Conservation (phyloP, 1,284 basidiomycete genomes). For the Rhodotorula sp. region DNA sequence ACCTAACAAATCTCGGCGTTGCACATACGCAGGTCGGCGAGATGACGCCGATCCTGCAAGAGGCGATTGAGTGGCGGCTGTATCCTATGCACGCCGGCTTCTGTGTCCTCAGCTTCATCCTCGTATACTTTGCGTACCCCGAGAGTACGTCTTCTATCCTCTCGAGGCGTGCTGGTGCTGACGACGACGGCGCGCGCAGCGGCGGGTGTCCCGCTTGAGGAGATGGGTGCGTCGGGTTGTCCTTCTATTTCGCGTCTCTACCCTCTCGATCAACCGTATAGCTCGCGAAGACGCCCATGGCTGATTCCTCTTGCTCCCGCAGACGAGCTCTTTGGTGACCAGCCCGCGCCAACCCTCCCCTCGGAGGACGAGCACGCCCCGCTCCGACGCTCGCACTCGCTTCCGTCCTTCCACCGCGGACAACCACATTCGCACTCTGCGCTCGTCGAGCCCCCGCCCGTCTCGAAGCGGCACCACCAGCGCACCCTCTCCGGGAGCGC, state of each 20-base stretch:
- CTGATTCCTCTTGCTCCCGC: not conserved
- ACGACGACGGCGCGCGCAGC: constrained; percentile 57
- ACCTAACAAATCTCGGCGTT: not conserved
- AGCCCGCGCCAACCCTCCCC: constrained; percentile 2
- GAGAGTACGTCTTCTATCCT: constrained; percentile 7
- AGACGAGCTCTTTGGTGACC: constrained; percentile 38
- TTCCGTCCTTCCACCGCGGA: constrained; percentile 22
- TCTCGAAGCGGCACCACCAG: constrained; percentile 13
- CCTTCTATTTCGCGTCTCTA: too few species aligned
- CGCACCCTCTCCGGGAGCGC: constrained; percentile 23
- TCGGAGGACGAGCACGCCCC: constrained; percentile 14
- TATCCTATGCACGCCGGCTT: constrained; percentile 86
- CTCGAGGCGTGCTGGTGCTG: constrained; percentile 8
- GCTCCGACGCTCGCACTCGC: constrained; percentile 23
- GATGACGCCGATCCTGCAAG: constrained; percentile 61
- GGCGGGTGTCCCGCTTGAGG: constrained; percentile 58
- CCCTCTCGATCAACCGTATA: not conserved
- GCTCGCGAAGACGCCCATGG: too few species aligned
- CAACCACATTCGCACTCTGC: constrained; percentile 11
- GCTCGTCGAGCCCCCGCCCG: constrained; percentile 13
- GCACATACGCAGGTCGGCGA: constrained; percentile 7
- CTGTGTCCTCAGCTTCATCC: constrained; percentile 32
- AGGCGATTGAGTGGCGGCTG: constrained; percentile 84
- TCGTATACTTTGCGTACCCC: constrained; percentile 63
- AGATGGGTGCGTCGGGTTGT: constrained; percentile 52